Base-by-base conservation (phyloP, 1,284 basidiomycete genomes). In the Marasmius sp. region DNA sequence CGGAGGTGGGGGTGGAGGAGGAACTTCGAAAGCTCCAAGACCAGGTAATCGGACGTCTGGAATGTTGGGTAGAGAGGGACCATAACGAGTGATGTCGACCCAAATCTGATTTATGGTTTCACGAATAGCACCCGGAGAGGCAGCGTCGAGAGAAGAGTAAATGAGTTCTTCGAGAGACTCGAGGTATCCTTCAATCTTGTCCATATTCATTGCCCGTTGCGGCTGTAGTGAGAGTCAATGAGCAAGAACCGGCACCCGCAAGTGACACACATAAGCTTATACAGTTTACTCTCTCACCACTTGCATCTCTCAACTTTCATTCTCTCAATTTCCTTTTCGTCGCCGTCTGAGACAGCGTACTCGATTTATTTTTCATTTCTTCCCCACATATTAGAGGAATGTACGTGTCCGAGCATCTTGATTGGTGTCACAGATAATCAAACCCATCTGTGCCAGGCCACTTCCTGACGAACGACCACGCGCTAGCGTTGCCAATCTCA, bases 401-500 rank as follows among this genome's bases (percentile, higher is more conserved):
- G 52, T 54, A 54, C 52, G 52, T 54, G n/a, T 38, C 16, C 27
- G n/a, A 37, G 18, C 8, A 16, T 18, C 3, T n/a, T 34, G 16
- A 14, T 10, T 37, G 12, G 34, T n/a, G 16, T 37, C n/a, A 37
- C 14, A 54, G 27, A 18, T 37, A 18, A 34, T 27, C 33, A 37
- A 18, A 37, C 48, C 68, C 57, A 50, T 65, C 57, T 61, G 55
- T 45, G 41, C 57, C 70, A 91, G 91, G 91, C 87, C 89, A 60
- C 76, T 92, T 63, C 91, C 91, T 73, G 91, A 93, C 80, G 91
- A 93, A 77, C 84, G 88, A 70, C 91, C 91, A 57, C 87, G 91
- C 64, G 82, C 82, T 71, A 91, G 87, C 69, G 91, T 93, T 58
- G 91, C 91, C 64, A 93, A 92, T 71, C 87, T 93, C 75, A 92